A percentile compares a stretch with the other conserved stretches of the same genome.
These are phyloP conservation scores for Marasmius sp. DNA, from an alignment of 1,284 basidiomycete genomes.

Conservation along the genomic window DNA sequence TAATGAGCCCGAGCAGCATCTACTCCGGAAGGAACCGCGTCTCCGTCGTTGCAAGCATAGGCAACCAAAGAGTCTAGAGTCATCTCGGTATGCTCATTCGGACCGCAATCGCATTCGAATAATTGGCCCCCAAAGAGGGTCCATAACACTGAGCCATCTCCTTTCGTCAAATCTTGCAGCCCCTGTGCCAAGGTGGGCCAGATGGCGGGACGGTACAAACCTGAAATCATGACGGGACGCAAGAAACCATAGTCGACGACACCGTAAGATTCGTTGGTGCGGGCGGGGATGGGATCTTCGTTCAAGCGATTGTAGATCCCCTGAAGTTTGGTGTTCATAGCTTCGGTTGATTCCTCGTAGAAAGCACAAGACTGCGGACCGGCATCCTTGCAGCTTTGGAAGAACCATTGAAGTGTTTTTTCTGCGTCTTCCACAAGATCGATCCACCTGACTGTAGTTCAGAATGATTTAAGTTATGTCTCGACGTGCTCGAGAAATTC, in stretches of 20 bases:
- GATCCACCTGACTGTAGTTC: conserved; percentile 2
- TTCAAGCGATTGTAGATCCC: conserved; percentile 11
- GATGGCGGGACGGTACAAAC: conserved; percentile 15
- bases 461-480: not conserved
- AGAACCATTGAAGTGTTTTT: conserved; percentile 10
- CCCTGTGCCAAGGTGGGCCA: conserved; percentile 15
- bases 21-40: not conserved
- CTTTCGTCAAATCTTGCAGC: conserved; percentile 13
- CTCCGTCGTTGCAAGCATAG: not conserved
- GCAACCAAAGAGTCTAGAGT: not conserved
- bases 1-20: not conserved
- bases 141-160: conserved; percentile 16
- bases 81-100: not conserved
- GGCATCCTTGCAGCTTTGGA: conserved; percentile 15
- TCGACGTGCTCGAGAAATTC: not conserved
- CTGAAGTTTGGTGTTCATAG: conserved; percentile 10
- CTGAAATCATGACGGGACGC: conserved; percentile 3
- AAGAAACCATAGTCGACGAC: conserved; percentile 16
- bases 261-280: conserved; percentile 10
- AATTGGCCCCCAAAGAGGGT: not conserved
- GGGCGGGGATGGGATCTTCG: conserved; percentile 14
- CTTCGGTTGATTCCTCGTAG: conserved; percentile 11
- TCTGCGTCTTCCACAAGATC: conserved; percentile 13
- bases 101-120: conserved; percentile 16
- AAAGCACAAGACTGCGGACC: conserved; percentile 17